Conservation (phyloP, 805 yeast species). For the Wickerhamiella domercqiae region DNA sequence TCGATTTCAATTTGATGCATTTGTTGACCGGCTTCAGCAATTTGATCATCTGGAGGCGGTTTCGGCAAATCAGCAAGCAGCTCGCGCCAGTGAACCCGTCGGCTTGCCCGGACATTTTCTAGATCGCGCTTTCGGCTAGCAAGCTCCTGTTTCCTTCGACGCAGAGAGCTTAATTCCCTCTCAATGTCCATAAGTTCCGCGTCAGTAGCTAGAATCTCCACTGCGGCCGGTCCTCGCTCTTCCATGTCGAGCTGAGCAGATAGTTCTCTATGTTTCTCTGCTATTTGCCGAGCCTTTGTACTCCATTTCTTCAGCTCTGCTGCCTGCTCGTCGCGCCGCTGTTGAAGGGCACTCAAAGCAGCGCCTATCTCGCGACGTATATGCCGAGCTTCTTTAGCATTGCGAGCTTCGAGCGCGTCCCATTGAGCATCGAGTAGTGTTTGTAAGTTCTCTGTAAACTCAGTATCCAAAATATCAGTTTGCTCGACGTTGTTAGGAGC, state of each 20-base stretch:
- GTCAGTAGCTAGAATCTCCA: constrained; percentile 5
- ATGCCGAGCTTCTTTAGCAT: constrained; percentile 6
- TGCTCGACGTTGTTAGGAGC: background rate
- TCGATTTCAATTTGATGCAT: constrained; percentile 5
- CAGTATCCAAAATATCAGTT: background rate
- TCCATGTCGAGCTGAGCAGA: constrained; percentile 6
- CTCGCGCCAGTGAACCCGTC: constrained; percentile 6
- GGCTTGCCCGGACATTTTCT: constrained; percentile 8
- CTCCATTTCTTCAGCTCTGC: background rate
- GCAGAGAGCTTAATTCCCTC: constrained; percentile 13
- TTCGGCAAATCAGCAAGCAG: constrained; percentile 6
- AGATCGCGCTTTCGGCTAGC: constrained; percentile 6
- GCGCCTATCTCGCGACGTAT: constrained; percentile 4
- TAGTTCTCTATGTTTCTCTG: constrained; percentile 4
- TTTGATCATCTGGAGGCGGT: constrained; percentile 3
- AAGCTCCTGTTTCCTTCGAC: constrained; percentile 7
- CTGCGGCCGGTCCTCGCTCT: constrained; percentile 6
- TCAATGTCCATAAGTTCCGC: constrained; percentile 9
- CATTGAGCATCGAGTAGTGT: constrained; percentile 14
- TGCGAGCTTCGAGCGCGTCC: constrained; percentile 15
- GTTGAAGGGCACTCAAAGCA: constrained; percentile 6
- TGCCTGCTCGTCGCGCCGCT: constrained; percentile 1
- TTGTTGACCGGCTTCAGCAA: constrained; percentile 3
- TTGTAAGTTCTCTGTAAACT: constrained; percentile 7
- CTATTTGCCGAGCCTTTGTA: background rate